These are phyloP conservation scores for Daldinia sp. DNA, from an alignment of 2,329 filamentous ascomycete species.

Conservation along the genomic window DNA sequence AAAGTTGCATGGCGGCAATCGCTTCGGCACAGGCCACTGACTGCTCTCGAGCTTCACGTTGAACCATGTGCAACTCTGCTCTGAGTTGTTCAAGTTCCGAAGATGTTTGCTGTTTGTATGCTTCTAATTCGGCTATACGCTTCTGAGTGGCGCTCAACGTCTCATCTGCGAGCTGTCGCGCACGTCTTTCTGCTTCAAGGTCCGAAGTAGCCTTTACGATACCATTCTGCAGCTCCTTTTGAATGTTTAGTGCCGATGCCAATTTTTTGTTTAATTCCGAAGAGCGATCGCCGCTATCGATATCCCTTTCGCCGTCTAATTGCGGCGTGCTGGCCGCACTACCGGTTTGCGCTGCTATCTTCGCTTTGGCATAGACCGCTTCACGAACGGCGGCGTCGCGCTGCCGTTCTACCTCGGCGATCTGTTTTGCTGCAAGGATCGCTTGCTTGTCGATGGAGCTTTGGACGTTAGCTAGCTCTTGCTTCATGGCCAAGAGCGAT, in stretches of 20 bases:
- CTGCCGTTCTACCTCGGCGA: constrained; percentile 94
- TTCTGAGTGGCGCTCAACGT: constrained; percentile 83
- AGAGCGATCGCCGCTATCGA: constrained; percentile 64
- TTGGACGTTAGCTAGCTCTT: constrained; percentile 89
- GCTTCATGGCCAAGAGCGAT: constrained; percentile 88
- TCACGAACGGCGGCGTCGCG: constrained; percentile 93
- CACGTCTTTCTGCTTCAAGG: constrained; percentile 80
- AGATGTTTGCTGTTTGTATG: constrained; percentile 81
- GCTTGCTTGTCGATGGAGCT: constrained; percentile 89
- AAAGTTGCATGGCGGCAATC: constrained; percentile 73
- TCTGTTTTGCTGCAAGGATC: constrained; percentile 82
- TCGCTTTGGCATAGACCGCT: constrained; percentile 93
- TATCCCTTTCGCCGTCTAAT: constrained; percentile 67
- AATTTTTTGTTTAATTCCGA: constrained; percentile 83
- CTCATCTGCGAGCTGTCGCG: constrained; percentile 86
- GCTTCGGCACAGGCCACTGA: constrained; percentile 81
- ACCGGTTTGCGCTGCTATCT: constrained; percentile 78
- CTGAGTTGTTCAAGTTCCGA: constrained; percentile 86
- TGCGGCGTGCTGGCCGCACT: constrained; percentile 70
- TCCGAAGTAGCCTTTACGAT: constrained; percentile 75
- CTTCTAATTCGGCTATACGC: constrained; percentile 83
- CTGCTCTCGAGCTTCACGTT: constrained; percentile 82
- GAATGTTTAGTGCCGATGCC: constrained; percentile 78
- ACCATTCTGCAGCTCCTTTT: constrained; percentile 81
- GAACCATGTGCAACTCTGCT: constrained; percentile 81